phyloP scores from a whole-genome alignment of 495 filamentous ascomycete genomes.

The Neurospora sublineolata region DNA sequence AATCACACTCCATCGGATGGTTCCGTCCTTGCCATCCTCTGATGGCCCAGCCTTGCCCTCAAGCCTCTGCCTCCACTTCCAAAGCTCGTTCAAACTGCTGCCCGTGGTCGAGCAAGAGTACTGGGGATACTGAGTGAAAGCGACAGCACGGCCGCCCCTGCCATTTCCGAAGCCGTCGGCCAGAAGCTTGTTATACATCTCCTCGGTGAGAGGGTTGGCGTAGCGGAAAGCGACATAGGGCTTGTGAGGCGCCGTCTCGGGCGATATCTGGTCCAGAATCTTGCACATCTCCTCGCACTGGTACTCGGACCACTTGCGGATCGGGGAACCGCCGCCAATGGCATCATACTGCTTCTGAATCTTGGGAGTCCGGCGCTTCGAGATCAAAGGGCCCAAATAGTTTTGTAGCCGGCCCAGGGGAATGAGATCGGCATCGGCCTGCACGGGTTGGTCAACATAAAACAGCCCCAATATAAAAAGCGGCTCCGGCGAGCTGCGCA shows the following conservation, averaged over 20 bases:
- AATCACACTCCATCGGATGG: conserved; percentile 93
- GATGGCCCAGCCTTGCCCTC: conserved; percentile 55
- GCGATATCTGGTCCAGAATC: conserved; percentile 76
- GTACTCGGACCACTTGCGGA: conserved; percentile 93
- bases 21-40: conserved; percentile 41
- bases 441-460: conserved; percentile 7
- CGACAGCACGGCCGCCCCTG: conserved; percentile 80
- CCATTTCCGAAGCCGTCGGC: conserved; percentile 83
- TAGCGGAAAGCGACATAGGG: conserved; percentile 99
- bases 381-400: conserved; percentile 82
- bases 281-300: conserved; percentile 94
- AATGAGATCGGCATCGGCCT: conserved; percentile 92
- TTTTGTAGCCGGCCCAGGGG: conserved; percentile 87
- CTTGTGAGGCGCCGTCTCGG: conserved; percentile 90
- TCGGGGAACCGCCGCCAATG: conserved; percentile 93
- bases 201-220: conserved; percentile 84
- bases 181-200: conserved; percentile 72
- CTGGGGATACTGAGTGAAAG: conserved; percentile 97
- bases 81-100: conserved; percentile 90
- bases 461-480: neutral
- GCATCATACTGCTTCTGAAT: conserved; percentile 90
- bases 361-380: conserved; percentile 78
- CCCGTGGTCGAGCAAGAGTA: conserved; percentile 99
- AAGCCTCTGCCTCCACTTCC: conserved; percentile 85
- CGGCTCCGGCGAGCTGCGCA: neutral